A percentile compares a stretch with the other conserved stretches of the same genome.
These are phyloP conservation scores for Yamadazyma sp. DNA, from an alignment of 805 yeast species.

Conservation along the genomic window DNA sequence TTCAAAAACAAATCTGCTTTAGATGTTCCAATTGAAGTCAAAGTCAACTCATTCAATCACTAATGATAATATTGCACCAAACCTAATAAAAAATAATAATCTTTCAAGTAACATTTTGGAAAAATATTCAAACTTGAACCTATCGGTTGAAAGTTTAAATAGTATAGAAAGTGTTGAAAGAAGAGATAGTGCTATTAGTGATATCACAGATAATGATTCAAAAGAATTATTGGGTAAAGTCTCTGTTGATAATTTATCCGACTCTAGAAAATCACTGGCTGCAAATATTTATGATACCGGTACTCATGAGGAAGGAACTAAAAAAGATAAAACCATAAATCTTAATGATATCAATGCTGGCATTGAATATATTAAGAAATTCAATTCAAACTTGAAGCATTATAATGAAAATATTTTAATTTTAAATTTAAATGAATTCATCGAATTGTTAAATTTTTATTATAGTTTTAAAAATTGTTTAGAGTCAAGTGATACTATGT, in stretches of 20 bases:
- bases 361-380: conserved; percentile 5
- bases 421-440: conserved; percentile 12
- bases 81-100: conserved; percentile 8
- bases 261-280: neutral
- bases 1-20: no score
- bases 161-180: conserved; percentile 13
- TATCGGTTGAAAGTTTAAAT: conserved; percentile 13
- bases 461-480: conserved; percentile 12
- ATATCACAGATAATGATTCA: conserved; percentile 11
- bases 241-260: neutral
- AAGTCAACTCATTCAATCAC: conserved; percentile 12
- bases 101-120: conserved; percentile 11
- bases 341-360: conserved; percentile 6
- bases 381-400: conserved; percentile 3
- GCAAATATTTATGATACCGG: neutral
- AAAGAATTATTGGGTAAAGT: conserved; percentile 3
- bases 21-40: conserved; percentile 12
- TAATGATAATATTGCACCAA: conserved; percentile 13
- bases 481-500: conserved; percentile 16
- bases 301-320: neutral
- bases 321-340: neutral
- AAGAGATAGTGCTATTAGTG: conserved; percentile 13
- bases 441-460: conserved; percentile 16
- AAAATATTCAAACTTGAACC: conserved; percentile 13
- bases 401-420: conserved; percentile 8